Evolutionary conservation across 352 stramenopile species (phyloP).

Genomic region (Globisporangium cederbergense): DNA sequence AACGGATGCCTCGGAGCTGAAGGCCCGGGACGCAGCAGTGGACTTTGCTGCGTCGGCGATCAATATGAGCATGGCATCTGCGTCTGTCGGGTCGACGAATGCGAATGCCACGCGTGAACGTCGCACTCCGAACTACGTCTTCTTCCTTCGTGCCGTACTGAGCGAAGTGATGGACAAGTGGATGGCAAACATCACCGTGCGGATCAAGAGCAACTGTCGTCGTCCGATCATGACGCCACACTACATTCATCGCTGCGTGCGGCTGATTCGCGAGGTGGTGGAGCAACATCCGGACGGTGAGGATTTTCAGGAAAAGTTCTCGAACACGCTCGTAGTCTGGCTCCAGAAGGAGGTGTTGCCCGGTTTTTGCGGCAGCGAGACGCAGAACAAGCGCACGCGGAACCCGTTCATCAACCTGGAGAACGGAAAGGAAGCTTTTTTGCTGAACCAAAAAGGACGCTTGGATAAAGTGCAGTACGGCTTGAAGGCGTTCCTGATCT

Average conservation of each 20-base stretch:
- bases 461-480: conserved; percentile 84
- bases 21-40: conserved; percentile 62
- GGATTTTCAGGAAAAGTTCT: conserved; percentile 83
- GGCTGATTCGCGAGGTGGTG: conserved; percentile 78
- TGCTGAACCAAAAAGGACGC: conserved; percentile 78
- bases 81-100: conserved; percentile 62
- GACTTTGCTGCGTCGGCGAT: conserved; percentile 71
- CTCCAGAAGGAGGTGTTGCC: conserved; percentile 84
- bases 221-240: conserved; percentile 79
- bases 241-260: conserved; percentile 82
- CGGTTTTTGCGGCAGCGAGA: conserved; percentile 75
- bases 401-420: conserved; percentile 83
- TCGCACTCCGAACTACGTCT: conserved; percentile 81
- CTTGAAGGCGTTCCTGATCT: conserved; percentile 82
- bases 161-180: conserved; percentile 89
- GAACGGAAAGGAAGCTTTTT: conserved; percentile 79
- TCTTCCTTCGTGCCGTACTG: conserved; percentile 79
- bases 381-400: conserved; percentile 56
- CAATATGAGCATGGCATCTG: conserved; percentile 81
- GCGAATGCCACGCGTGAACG: conserved; percentile 75
- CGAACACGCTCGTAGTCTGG: conserved; percentile 81
- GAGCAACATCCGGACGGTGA: conserved; percentile 83
- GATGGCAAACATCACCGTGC: conserved; percentile 71
- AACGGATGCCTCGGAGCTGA: conserved; percentile 44
- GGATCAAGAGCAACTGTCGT: conserved; percentile 66